Conservation (phyloP, 768 basidiomycete genomes). For the Lanmaoa pseudosensibilis region DNA sequence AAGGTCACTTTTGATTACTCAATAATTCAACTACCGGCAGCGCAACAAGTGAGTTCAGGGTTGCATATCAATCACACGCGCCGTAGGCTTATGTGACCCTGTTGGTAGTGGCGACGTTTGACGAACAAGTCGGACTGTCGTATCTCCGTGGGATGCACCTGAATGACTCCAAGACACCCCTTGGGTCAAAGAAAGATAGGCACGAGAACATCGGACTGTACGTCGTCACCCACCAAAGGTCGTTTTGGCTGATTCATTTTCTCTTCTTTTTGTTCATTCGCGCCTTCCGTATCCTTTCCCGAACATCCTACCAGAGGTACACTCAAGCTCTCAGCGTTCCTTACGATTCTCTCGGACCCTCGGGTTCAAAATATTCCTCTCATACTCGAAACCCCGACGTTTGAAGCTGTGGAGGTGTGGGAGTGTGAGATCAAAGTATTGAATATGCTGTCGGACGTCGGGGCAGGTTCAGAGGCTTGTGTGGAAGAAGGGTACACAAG, state of each 20-base stretch:
- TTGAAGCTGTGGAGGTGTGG: constrained; percentile 70
- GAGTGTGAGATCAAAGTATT: constrained; percentile 68
- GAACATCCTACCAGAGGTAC: constrained; percentile 50
- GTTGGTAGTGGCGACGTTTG: constrained; percentile 60
- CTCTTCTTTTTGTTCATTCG: not conserved
- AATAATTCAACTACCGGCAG: constrained; percentile 13
- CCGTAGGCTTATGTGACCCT: not conserved
- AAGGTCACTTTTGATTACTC: not conserved
- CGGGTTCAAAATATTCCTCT: constrained; percentile 71
- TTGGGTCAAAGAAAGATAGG: constrained; percentile 68
- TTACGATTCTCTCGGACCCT: constrained; percentile 64
- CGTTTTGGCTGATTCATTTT: not conserved
- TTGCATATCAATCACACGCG: not conserved
- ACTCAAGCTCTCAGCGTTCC: constrained; percentile 62
- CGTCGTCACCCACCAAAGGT: constrained; percentile 27
- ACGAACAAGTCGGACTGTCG: constrained; percentile 61
- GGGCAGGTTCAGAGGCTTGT: not conserved
- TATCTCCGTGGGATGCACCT: constrained; percentile 84
- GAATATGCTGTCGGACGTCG: constrained; percentile 39
- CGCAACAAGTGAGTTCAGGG: constrained; percentile 21
- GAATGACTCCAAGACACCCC: constrained; percentile 74
- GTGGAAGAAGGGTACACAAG: not conserved
- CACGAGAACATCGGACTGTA: constrained; percentile 87
- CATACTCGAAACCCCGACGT: constrained; percentile 78
- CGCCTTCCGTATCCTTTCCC: not conserved